Conservation (phyloP, 768 basidiomycete genomes). For the Tricholoma matsutake region DNA sequence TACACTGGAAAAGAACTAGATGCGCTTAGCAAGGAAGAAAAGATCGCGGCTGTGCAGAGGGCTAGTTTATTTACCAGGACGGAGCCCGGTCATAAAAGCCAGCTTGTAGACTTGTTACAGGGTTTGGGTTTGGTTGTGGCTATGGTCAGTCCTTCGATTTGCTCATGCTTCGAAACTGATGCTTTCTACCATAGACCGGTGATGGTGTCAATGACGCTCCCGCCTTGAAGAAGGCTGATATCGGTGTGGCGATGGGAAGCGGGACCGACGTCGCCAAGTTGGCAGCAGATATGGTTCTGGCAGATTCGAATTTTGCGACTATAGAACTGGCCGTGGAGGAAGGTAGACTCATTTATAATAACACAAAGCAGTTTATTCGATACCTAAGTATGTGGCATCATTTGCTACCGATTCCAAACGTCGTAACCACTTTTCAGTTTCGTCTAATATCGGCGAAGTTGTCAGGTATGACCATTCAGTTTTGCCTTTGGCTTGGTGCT, state of each 20-base stretch:
- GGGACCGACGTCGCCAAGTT: conserved; percentile 98
- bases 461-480: conserved; percentile 48
- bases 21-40: conserved; percentile 73
- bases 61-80: conserved; percentile 92
- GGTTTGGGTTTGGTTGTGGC: conserved; percentile 90
- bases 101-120: conserved; percentile 92
- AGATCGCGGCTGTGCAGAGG: conserved; percentile 80
- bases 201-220: conserved; percentile 99
- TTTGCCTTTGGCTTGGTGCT: conserved; percentile 1
- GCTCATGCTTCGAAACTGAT: conserved; percentile 2
- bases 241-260: conserved; percentile 98
- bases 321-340: conserved; percentile 98
- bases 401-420: conserved; percentile 1
- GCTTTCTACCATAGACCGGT: conserved; percentile 57
- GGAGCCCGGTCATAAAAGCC: conserved; percentile 91
- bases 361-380: conserved; percentile 99
- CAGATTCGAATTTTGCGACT: conserved; percentile 96
- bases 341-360: conserved; percentile 97
- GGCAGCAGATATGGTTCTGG: conserved; percentile 97
- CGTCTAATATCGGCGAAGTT: conserved; percentile 96
- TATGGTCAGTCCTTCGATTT: conserved; percentile 55
- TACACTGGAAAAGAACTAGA: conserved; percentile 95
- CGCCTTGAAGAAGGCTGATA: conserved; percentile 94
- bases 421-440: conserved; percentile 46
- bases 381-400: conserved; percentile 75